Conservation (phyloP, 768 basidiomycete genomes). For the Hygrocybe coccinea region DNA sequence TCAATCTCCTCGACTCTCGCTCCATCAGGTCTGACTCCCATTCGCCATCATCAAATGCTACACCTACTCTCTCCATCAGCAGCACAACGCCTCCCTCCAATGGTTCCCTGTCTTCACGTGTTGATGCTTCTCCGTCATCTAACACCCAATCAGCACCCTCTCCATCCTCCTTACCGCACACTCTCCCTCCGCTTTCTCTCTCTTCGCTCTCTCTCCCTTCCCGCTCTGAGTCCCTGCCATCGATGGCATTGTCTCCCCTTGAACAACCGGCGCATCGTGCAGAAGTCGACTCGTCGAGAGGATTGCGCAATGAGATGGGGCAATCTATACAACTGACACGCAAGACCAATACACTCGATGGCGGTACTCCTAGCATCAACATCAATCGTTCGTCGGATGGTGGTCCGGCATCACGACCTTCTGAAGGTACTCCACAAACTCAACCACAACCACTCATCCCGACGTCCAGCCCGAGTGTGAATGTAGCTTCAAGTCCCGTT, state of each 20-base stretch:
- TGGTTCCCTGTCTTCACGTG: no score
- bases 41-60: slow-evolving; percentile 21
- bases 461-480: no score
- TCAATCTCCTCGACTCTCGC: slow-evolving; percentile 22
- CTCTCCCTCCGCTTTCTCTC: slow-evolving; percentile 1
- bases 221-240: slow-evolving; percentile 12
- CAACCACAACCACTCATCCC: no score
- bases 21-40: no score
- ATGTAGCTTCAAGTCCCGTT: no score
- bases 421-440: background rate
- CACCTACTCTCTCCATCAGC: slow-evolving; percentile 10
- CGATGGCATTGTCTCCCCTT: slow-evolving; percentile 14
- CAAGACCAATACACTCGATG: background rate
- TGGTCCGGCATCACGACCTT: background rate
- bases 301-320: background rate
- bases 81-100: background rate
- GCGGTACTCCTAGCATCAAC: background rate
- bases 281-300: background rate
- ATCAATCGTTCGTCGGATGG: background rate
- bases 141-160: background rate
- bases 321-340: background rate
- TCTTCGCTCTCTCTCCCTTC: slow-evolving; percentile 7
- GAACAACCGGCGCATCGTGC: background rate
- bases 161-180: background rate
- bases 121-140: background rate